Conservation (phyloP, 768 basidiomycete species). For the Mycena chlorophos region DNA sequence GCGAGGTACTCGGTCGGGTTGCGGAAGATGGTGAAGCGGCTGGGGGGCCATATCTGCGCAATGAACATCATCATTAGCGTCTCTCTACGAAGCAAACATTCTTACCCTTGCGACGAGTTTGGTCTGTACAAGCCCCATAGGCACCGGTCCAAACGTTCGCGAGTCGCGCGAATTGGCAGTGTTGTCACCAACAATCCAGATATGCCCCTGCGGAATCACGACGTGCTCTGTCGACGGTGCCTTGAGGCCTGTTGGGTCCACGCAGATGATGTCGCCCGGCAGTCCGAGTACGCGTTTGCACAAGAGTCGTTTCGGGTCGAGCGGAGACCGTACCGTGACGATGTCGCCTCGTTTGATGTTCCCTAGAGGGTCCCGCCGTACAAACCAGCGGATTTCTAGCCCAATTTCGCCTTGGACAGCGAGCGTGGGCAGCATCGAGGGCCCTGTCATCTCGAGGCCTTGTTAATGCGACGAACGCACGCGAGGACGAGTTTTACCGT, state of each 20-base stretch:
- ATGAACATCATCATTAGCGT: slow-evolving; percentile 6
- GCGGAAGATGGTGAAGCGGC: slow-evolving; percentile 40
- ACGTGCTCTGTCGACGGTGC: slow-evolving; percentile 74
- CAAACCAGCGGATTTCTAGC: slow-evolving; percentile 61
- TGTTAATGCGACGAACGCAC: slow-evolving; percentile 8
- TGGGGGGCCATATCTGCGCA: slow-evolving; percentile 45
- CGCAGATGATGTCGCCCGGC: slow-evolving; percentile 85
- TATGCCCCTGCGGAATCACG: slow-evolving; percentile 76
- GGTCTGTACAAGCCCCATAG: slow-evolving; percentile 74
- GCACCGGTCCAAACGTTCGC: slow-evolving; percentile 88
- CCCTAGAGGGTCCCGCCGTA: slow-evolving; percentile 49
- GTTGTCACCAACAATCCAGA: slow-evolving; percentile 95
- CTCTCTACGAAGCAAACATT: slow-evolving; percentile 2
- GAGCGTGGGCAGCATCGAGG: slow-evolving; percentile 83
- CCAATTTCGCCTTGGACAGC: slow-evolving; percentile 57
- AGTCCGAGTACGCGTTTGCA: slow-evolving; percentile 92
- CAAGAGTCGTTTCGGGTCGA: slow-evolving; percentile 62
- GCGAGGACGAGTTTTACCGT: slow-evolving; percentile 37
- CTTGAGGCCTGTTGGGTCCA: slow-evolving; percentile 75
- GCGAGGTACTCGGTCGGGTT: slow-evolving; percentile 44
- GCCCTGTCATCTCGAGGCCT: slow-evolving; percentile 57
- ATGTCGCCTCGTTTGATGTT: slow-evolving; percentile 73
- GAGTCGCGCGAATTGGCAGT: slow-evolving; percentile 82
- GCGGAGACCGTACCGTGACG: slow-evolving; percentile 68
- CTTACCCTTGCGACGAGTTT: slow-evolving; percentile 66